Base-by-base conservation (phyloP, 257 asterid genomes). In the Mentha longifolia region DNA sequence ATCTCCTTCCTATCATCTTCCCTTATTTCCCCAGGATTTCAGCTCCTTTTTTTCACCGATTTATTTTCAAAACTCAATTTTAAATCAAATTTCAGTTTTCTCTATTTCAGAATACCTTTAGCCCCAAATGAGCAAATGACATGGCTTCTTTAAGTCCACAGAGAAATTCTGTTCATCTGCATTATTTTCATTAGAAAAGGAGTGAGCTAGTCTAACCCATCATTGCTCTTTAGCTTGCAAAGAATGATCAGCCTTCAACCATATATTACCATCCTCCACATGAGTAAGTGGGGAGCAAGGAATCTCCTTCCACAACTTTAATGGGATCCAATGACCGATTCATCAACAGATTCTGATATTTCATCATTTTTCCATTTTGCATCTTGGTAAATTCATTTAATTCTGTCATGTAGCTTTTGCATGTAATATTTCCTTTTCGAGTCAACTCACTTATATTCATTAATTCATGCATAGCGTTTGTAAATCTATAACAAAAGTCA, bases 241-340 rank as follows among this genome's bases (percentile, higher is more conserved):
- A 16, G 49, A 52, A 52, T 37, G 31, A 14, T 33, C 25, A 60
- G 66, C 17, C 66, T 33, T 60, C 66, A 35, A 35, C 49, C 49
- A 60, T n/a, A 9, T 61, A 61, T 37, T 42, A 60, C 65, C 42
- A 42, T 52, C 22, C 43, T 73, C 66, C 50, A 10, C 71, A 15
- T 10, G 33, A 4, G 37, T 54, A 19, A 35, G 30, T 13, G 41
- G 37, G 10, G 22, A 10, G 39, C 45, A 67, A 42, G 28, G 70
- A 43, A 50, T 58, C 30, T 61, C 61, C 28, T 33, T 30, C 14
- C 28, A 60, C 22, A 4, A 30, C 15, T 28, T 28, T 25, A 42
- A 50, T 28, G 51, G 14, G 42, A 55, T 64, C 67, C 41, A 55
- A 59, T 39, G n/a, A 39, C 54, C n/a, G 57, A 20, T 37, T 50